Percentiles rank a stretch among this genome's conserved stretches.
These are phyloP conservation scores for Pichia sp. DNA, from an alignment of 1,139 yeast genomes.

Conservation along the genomic window DNA sequence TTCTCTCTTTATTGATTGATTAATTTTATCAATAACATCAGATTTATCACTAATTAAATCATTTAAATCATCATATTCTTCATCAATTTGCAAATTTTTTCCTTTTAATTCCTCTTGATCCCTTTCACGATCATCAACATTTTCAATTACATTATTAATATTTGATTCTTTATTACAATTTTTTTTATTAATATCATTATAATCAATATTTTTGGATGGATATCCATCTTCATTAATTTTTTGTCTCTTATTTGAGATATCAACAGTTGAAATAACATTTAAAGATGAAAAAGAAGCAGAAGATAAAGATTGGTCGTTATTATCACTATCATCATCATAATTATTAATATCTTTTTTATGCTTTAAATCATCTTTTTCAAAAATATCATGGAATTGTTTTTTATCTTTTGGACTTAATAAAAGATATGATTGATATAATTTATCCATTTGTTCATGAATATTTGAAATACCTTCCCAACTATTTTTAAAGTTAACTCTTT, in stretches of 20 bases:
- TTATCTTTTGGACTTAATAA: slow-evolving; percentile 3
- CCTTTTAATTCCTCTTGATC: not conserved
- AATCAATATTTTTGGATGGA: too few species aligned
- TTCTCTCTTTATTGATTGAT: slow-evolving; percentile 2
- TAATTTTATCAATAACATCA: slow-evolving; percentile 11
- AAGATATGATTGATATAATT: not conserved
- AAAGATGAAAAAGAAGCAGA: not conserved
- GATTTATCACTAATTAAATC: slow-evolving; percentile 11
- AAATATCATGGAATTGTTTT: slow-evolving; percentile 2
- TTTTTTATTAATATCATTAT: not conserved
- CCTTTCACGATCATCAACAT: not conserved
- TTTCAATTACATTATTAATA: too few species aligned
- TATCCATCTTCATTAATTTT: not conserved
- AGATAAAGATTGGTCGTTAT: not conserved
- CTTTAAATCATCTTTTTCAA: not conserved
- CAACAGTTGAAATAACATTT: not conserved
- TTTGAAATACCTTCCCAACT: slow-evolving; percentile 19
- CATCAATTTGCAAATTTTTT: not conserved
- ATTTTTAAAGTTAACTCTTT: slow-evolving; percentile 20
- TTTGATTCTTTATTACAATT: not conserved
- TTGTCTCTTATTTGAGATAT: not conserved
- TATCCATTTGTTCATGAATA: not conserved
- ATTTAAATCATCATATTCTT: not conserved
- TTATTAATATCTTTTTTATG: not conserved
- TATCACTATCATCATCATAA: too few species aligned